Conservation (phyloP, 2,329 filamentous ascomycete species). For the Metarhizium humberi region DNA sequence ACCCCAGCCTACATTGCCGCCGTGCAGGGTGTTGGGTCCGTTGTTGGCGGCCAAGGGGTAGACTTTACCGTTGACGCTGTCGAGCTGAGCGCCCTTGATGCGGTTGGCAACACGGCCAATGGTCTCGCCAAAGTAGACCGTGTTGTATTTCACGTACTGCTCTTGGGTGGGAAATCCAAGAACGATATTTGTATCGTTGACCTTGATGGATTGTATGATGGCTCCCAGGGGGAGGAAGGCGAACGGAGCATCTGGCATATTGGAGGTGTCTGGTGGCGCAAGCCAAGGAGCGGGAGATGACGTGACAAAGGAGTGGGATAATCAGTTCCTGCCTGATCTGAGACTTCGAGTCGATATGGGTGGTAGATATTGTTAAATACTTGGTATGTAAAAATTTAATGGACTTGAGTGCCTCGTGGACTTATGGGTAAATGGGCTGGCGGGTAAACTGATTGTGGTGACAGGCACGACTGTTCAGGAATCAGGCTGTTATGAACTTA, state of each 20-base stretch:
- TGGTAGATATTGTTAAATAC: too few species aligned
- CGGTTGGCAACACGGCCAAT: slow-evolving; percentile 84
- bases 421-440: too few species aligned
- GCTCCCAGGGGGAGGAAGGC: slow-evolving; percentile 67
- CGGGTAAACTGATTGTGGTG: too few species aligned
- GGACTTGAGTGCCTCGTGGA: too few species aligned
- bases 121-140: slow-evolving; percentile 81
- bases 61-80: slow-evolving; percentile 59
- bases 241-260: slow-evolving; percentile 41
- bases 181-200: slow-evolving; percentile 78
- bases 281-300: background rate
- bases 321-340: too few species aligned
- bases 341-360: too few species aligned
- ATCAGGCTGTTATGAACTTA: too few species aligned
- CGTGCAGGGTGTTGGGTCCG: slow-evolving; percentile 66
- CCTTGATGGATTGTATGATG: slow-evolving; percentile 70
- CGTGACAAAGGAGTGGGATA: background rate
- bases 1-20: slow-evolving; percentile 68
- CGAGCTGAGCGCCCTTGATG: slow-evolving; percentile 61
- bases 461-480: too few species aligned
- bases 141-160: slow-evolving; percentile 67
- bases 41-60: slow-evolving; percentile 71
- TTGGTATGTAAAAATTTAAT: too few species aligned
- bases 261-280: background rate
- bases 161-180: slow-evolving; percentile 71